Conservation (phyloP, 768 basidiomycete genomes). For the Cantharellus cinnabarinus region DNA sequence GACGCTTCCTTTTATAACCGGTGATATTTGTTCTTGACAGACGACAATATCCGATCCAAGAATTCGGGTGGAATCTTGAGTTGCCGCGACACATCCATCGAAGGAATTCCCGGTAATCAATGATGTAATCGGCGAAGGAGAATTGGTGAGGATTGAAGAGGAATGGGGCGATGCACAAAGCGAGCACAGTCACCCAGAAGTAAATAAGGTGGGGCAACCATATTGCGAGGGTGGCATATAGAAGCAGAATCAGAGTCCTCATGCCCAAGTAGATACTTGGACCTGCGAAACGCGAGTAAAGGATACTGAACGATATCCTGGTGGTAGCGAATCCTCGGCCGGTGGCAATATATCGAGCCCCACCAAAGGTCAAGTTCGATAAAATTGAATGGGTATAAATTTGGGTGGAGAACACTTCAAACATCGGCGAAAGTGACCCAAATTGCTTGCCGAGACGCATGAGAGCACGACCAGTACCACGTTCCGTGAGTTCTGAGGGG, state of each 20-base stretch:
- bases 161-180: slow-evolving; percentile 90
- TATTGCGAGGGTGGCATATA: slow-evolving; percentile 80
- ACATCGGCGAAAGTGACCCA: slow-evolving; percentile 78
- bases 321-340: slow-evolving; percentile 98
- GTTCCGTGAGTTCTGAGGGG: slow-evolving; percentile 70
- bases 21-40: slow-evolving; percentile 96
- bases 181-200: slow-evolving; percentile 91
- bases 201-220: slow-evolving; percentile 90
- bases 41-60: slow-evolving; percentile 98
- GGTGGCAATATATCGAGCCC: slow-evolving; percentile 95
- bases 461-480: slow-evolving; percentile 81
- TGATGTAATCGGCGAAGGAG: slow-evolving; percentile 87
- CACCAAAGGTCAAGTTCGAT: slow-evolving; percentile 92
- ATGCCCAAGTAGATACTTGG: slow-evolving; percentile 97
- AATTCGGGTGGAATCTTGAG: slow-evolving; percentile 89
- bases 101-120: slow-evolving; percentile 92
- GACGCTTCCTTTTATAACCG: slow-evolving; percentile 97
- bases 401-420: slow-evolving; percentile 96
- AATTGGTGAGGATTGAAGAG: slow-evolving; percentile 99
- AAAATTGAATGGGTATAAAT: slow-evolving; percentile 96
- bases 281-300: slow-evolving; percentile 96
- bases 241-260: slow-evolving; percentile 74
- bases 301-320: slow-evolving; percentile 79
- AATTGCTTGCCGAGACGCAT: slow-evolving; percentile 89
- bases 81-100: slow-evolving; percentile 99